Evolutionary conservation across 768 basidiomycete genomes (phyloP).

Genomic region (Gloeopeniophorella convolvens): DNA sequence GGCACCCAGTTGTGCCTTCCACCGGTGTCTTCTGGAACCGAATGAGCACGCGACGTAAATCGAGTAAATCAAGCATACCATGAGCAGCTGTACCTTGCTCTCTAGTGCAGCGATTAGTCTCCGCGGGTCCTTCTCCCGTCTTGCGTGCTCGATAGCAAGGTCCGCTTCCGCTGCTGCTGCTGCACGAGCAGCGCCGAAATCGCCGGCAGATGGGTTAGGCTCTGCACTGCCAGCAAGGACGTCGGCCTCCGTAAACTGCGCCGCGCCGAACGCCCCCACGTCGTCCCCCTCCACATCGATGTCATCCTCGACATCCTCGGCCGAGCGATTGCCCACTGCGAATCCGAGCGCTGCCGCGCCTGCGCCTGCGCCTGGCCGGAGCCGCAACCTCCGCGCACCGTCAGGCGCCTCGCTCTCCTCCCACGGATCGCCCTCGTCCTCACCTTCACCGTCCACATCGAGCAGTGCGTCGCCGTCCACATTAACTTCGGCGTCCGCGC

Average conservation of each 20-base stretch:
- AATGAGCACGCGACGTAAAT: constrained; percentile 22
- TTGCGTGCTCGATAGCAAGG: constrained; percentile 45
- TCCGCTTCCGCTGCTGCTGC: constrained; percentile 33
- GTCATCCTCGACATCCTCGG: constrained; percentile 69
- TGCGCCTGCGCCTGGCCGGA: neutral
- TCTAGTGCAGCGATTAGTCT: constrained; percentile 49
- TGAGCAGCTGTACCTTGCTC: constrained; percentile 48
- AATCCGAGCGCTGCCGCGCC: constrained; percentile 41
- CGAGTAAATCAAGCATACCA: constrained; percentile 27
- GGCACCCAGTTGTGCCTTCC: constrained; percentile 42
- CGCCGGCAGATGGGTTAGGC: neutral
- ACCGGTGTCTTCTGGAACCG: neutral
- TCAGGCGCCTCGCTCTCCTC: constrained; percentile 31
- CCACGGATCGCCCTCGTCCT: constrained; percentile 34
- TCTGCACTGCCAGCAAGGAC: constrained; percentile 32
- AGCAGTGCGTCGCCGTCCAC: constrained; percentile 23
- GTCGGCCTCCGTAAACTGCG: constrained; percentile 74
- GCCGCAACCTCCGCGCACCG: constrained; percentile 2
- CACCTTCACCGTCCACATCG: constrained; percentile 40
- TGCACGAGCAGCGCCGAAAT: constrained; percentile 7
- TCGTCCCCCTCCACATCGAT: constrained; percentile 79
- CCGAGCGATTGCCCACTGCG: constrained; percentile 47
- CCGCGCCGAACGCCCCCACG: constrained; percentile 54
- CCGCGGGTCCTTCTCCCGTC: constrained; percentile 39
- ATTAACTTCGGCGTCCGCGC: constrained; percentile 25